phyloP scores from a whole-genome alignment of 2,329 filamentous ascomycete genomes.

The Scytalidium sp. region DNA sequence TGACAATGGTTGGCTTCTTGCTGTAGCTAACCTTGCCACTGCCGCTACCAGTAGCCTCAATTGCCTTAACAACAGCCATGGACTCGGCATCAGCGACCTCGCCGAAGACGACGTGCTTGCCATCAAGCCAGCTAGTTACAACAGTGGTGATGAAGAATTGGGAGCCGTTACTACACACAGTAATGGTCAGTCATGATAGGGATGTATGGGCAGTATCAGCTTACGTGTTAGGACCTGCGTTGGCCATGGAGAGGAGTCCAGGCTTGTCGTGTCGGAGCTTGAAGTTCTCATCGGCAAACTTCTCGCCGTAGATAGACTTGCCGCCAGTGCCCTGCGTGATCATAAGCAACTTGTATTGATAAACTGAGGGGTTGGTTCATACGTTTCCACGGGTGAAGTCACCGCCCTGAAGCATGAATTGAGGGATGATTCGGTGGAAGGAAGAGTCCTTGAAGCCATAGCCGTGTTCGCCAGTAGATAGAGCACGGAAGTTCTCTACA shows the following conservation, averaged over 20 bases:
- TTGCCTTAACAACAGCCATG: constrained; percentile 53
- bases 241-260: constrained; percentile 90
- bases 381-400: constrained; percentile 93
- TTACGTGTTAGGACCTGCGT: constrained; percentile 90
- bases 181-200: constrained; percentile 43
- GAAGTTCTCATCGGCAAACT: constrained; percentile 96
- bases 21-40: constrained; percentile 53
- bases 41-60: constrained; percentile 58
- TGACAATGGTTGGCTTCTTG: constrained; percentile 57
- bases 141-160: constrained; percentile 99
- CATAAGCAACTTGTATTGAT: constrained; percentile 52
- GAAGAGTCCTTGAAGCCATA: constrained; percentile 79
- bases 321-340: constrained; percentile 66
- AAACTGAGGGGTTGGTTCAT: constrained; percentile 35
- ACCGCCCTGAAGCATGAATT: constrained; percentile 96
- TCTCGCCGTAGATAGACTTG: constrained; percentile 93
- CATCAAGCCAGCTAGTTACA: constrained; percentile 79
- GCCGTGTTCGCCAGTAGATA: constrained; percentile 78
- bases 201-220: constrained; percentile 53
- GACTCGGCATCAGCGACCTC: constrained; percentile 54
- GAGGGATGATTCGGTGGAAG: constrained; percentile 90
- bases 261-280: constrained; percentile 66
- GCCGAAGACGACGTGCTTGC: constrained; percentile 85
- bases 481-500: constrained; percentile 76
- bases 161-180: constrained; percentile 79